phyloP scores from a whole-genome alignment of 1,284 basidiomycete species.

The Pholiota adiposa region DNA sequence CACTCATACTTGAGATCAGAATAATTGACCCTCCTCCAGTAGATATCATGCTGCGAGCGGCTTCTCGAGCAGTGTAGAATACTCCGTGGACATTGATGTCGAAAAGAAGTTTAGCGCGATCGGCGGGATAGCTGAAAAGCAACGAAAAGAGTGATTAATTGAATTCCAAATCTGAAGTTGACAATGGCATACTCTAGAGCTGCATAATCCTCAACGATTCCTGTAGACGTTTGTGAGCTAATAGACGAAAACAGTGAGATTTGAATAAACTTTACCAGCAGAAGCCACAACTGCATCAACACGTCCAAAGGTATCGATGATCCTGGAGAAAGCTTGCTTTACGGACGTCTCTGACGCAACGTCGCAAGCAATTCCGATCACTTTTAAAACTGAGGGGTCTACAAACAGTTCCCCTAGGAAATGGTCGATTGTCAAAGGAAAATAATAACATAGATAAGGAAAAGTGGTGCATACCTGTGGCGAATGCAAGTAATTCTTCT shows the following conservation, averaged over 20 bases:
- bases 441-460: constrained; percentile 47
- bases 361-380: constrained; percentile 86
- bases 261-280: constrained; percentile 67
- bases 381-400: constrained; percentile 57
- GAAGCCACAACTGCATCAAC: constrained; percentile 89
- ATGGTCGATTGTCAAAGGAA: too few species aligned
- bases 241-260: constrained; percentile 8
- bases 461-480: constrained; percentile 44
- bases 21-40: constrained; percentile 82
- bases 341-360: constrained; percentile 86
- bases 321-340: constrained; percentile 68
- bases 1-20: constrained; percentile 91
- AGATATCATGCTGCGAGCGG: constrained; percentile 81
- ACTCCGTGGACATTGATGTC: constrained; percentile 95
- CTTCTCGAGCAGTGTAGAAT: constrained; percentile 94
- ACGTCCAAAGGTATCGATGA: constrained; percentile 79
- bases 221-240: constrained; percentile 38
- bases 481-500: constrained; percentile 66
- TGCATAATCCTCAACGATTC: constrained; percentile 91
- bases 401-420: background rate
- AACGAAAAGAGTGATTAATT: too few species aligned
- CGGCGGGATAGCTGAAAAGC: constrained; percentile 88
- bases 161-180: background rate
- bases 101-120: constrained; percentile 81
- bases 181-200: constrained; percentile 78